Conservation (phyloP, 2,329 filamentous ascomycete species). For the Phyllosticta citriasiana region DNA sequence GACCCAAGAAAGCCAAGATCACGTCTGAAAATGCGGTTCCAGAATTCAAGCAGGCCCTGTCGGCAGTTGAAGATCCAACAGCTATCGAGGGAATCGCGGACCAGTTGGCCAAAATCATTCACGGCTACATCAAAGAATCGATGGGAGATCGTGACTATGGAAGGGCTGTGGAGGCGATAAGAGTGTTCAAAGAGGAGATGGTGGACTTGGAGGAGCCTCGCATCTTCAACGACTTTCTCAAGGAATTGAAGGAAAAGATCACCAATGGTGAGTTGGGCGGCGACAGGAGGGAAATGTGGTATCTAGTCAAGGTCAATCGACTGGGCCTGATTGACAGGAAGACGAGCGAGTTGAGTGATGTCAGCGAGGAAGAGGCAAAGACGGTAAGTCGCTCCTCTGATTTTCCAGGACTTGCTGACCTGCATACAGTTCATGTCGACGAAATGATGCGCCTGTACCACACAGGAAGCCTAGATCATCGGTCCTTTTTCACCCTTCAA, state of each 20-base stretch:
- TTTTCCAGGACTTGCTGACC: neutral
- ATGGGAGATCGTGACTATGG: slow-evolving; percentile 68
- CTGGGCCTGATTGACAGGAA: slow-evolving; percentile 63
- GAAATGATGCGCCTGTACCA: neutral
- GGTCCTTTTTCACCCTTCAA: neutral
- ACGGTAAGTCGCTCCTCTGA: slow-evolving; percentile 2
- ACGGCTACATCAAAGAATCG: slow-evolving; percentile 58
- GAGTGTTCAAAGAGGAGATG: slow-evolving; percentile 69
- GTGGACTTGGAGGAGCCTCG: slow-evolving; percentile 63
- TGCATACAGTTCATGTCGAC: slow-evolving; percentile 3
- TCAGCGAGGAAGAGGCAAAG: slow-evolving; percentile 60
- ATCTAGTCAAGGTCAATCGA: slow-evolving; percentile 53
- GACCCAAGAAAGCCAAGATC: slow-evolving; percentile 46
- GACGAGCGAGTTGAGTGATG: slow-evolving; percentile 53
- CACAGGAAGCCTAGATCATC: neutral
- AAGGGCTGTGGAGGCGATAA: slow-evolving; percentile 63
- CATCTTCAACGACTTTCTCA: slow-evolving; percentile 66
- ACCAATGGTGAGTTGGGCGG: slow-evolving; percentile 61
- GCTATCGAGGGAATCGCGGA: slow-evolving; percentile 57
- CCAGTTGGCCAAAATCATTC: slow-evolving; percentile 66
- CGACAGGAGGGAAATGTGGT: slow-evolving; percentile 77
- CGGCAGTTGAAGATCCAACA: slow-evolving; percentile 33
- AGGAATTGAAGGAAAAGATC: slow-evolving; percentile 61
- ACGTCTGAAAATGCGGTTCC: slow-evolving; percentile 70
- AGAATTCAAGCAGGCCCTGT: slow-evolving; percentile 76